A percentile compares a stretch with the other conserved stretches of the same genome.
phyloP scores from a whole-genome alignment of 148 eudicot species.

The Diospyros lotus region DNA sequence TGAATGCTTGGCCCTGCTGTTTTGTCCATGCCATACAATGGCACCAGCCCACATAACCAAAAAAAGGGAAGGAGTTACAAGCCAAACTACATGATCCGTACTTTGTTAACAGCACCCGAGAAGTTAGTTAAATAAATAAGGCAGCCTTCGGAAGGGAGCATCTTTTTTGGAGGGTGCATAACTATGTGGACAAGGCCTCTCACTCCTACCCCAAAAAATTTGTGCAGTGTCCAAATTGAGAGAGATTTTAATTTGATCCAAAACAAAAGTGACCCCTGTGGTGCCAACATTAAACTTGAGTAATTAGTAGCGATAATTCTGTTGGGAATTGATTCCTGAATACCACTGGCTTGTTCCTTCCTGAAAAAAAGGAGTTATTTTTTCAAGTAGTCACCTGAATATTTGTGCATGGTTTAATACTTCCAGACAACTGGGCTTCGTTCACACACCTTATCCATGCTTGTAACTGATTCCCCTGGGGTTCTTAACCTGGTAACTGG shows the following conservation, averaged over 20 bases:
- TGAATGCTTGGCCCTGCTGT: too few relatives aligned
- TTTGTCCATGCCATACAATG: too few relatives aligned
- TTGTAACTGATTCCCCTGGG: slow-evolving; percentile 79
- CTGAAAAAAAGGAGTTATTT: not conserved
- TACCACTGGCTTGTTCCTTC: not conserved
- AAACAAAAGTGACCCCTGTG: not conserved
- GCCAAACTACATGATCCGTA: too few relatives aligned
- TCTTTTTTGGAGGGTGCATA: not conserved
- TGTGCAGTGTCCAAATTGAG: not conserved
- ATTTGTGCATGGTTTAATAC: slow-evolving; percentile 17
- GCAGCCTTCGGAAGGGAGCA: not conserved
- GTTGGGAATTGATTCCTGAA: not conserved
- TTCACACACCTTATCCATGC: slow-evolving; percentile 88
- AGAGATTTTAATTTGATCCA: not conserved
- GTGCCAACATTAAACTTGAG: slow-evolving; percentile 2
- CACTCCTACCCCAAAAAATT: not conserved
- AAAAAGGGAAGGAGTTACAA: too few relatives aligned
- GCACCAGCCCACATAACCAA: too few relatives aligned
- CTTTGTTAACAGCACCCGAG: too few relatives aligned
- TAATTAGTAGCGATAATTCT: not conserved
- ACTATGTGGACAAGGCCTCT: not conserved
- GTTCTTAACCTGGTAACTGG: slow-evolving; percentile 85
- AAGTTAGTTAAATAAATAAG: too few relatives aligned
- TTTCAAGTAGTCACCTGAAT: not conserved
- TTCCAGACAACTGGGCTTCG: slow-evolving; percentile 73